These are phyloP conservation scores for Immersiporthe knoxdaviesiana DNA, from an alignment of 2,329 filamentous ascomycete genomes.

Conservation along the genomic window DNA sequence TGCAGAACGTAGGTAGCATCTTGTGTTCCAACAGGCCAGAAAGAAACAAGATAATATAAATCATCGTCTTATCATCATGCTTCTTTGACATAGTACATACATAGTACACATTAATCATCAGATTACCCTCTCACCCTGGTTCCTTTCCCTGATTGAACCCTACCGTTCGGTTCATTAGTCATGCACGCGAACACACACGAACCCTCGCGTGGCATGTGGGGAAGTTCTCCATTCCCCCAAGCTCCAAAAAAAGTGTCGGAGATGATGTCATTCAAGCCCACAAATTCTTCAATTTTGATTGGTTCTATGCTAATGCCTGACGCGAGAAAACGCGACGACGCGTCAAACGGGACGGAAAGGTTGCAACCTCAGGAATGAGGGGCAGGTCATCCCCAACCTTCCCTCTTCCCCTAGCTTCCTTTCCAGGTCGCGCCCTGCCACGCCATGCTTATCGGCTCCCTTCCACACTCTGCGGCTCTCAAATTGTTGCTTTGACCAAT, in stretches of 20 bases:
- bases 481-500: not conserved
- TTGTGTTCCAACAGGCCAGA: too few species aligned
- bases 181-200: conserved; percentile 15
- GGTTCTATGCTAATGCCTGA: conserved; percentile 4
- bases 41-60: too few species aligned
- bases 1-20: too few species aligned
- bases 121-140: too few species aligned
- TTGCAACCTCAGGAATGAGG: conserved; percentile 21
- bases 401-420: not conserved
- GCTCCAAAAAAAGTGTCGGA: not conserved
- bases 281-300: conserved; percentile 16
- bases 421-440: not conserved
- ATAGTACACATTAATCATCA: too few species aligned
- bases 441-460: not conserved
- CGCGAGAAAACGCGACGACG: conserved; percentile 29
- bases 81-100: too few species aligned
- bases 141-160: not conserved
- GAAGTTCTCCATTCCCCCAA: conserved; percentile 6
- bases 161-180: not conserved
- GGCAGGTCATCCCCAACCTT: conserved; percentile 15
- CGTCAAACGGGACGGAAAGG: conserved; percentile 18
- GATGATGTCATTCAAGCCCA: conserved; percentile 23
- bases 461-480: not conserved
- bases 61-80: too few species aligned
- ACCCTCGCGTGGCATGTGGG: conserved; percentile 22